phyloP scores from a whole-genome alignment of 2,329 filamentous ascomycete genomes.

The Colletotrichum tanaceti region DNA sequence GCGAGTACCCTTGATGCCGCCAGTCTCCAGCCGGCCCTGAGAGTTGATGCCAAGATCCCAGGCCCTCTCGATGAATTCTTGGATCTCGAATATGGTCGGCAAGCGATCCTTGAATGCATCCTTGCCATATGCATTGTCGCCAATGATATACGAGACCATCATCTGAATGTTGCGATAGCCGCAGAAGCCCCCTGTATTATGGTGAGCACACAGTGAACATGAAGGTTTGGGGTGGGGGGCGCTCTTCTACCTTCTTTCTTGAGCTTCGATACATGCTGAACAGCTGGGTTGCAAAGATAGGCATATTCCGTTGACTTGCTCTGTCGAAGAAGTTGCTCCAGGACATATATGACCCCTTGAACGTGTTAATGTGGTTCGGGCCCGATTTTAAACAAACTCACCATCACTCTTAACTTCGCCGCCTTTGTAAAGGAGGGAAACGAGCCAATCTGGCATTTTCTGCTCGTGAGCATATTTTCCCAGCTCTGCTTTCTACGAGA shows the following conservation, averaged over 20 bases:
- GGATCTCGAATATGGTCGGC: slow-evolving; percentile 83
- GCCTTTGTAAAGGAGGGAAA: slow-evolving; percentile 69
- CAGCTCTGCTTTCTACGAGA: slow-evolving; percentile 67
- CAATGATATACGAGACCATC: slow-evolving; percentile 82
- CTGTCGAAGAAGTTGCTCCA: slow-evolving; percentile 72
- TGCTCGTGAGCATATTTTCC: slow-evolving; percentile 79
- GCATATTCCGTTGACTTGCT: slow-evolving; percentile 74
- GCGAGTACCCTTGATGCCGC: slow-evolving; percentile 85
- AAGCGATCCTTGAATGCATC: slow-evolving; percentile 70
- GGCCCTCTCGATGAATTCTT: slow-evolving; percentile 86
- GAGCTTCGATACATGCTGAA: slow-evolving; percentile 85
- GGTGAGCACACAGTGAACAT: neutral
- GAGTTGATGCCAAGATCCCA: slow-evolving; percentile 89
- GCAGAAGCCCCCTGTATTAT: slow-evolving; percentile 80
- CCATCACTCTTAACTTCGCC: slow-evolving; percentile 67
- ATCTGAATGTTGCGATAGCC: slow-evolving; percentile 97
- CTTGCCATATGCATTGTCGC: slow-evolving; percentile 65
- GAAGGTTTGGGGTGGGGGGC: neutral
- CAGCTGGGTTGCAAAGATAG: slow-evolving; percentile 81
- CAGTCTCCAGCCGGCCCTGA: slow-evolving; percentile 81
- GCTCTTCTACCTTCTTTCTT: slow-evolving; percentile 71
- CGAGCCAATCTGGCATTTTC: slow-evolving; percentile 78
- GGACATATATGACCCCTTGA: slow-evolving; percentile 68
- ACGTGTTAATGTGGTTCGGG: slow-evolving; percentile 57
- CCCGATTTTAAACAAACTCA: slow-evolving; percentile 43